Percentiles rank a stretch among this genome's conserved stretches.
Conservation (phyloP, 257 asterid species). For the Ophiorrhiza pumila region DNA sequence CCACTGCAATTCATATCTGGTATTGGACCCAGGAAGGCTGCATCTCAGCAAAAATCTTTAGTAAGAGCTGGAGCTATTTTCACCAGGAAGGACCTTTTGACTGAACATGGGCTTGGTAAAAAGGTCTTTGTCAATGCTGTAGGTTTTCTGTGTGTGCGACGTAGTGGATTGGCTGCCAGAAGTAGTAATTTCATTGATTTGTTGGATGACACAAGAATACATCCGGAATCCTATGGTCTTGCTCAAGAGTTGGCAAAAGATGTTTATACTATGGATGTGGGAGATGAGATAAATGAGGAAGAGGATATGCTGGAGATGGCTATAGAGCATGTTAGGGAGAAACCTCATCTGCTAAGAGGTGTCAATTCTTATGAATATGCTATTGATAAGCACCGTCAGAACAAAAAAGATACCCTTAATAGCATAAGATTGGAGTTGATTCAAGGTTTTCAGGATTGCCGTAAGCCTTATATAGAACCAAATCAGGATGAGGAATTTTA, state of each 20-base stretch:
- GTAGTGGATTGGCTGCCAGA: conserved; percentile 82
- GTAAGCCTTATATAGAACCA: conserved; percentile 62
- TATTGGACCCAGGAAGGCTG: conserved; percentile 95
- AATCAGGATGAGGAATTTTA: conserved; percentile 84
- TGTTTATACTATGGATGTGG: conserved; percentile 68
- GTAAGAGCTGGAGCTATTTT: conserved; percentile 83
- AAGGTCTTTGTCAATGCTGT: conserved; percentile 90
- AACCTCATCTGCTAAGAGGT: conserved; percentile 68
- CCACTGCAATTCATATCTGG: conserved; percentile 92
- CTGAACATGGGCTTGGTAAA: conserved; percentile 76
- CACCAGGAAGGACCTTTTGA: conserved; percentile 81
- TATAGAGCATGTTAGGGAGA: conserved; percentile 87
- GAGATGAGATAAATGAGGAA: conserved; percentile 73
- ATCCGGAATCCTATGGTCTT: conserved; percentile 86
- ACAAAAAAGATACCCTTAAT: conserved; percentile 77
- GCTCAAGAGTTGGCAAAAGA: conserved; percentile 94
- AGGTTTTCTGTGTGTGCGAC: conserved; percentile 85
- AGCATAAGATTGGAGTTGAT: conserved; percentile 83
- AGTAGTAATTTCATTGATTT: conserved; percentile 82
- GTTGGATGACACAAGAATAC: conserved; percentile 92
- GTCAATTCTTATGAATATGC: conserved; percentile 73
- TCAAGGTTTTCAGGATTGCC: conserved; percentile 94
- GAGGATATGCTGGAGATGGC: conserved; percentile 92
- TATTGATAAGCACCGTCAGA: conserved; percentile 46
- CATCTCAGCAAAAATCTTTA: conserved; percentile 77